Evolutionary conservation across 139 green algal genomes (phyloP), one percentile per base, ranked within the genome.

Genomic region (Microglena sp.): DNA sequence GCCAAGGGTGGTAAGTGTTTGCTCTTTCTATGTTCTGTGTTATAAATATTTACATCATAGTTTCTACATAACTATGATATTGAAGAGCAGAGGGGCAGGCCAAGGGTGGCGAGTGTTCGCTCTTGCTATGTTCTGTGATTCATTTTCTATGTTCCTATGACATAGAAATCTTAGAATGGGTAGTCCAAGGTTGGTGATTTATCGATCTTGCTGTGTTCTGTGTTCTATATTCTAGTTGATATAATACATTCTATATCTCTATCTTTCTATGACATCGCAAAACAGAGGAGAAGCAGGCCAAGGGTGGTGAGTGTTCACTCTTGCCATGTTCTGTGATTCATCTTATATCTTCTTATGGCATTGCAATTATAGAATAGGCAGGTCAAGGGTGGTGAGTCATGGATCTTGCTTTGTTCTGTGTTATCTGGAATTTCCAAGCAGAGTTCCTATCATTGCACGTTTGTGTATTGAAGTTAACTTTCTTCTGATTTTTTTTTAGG

Each of bases 271-370:
- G n/a, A n/a, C n/a, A n/a, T n/a, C n/a, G n/a, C n/a, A n/a, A n/a
- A n/a, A n/a, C n/a, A n/a, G 80, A 86, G 57, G 80, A 91, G 44
- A 82, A 74, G 66, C n/a, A 11, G 46, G 63, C 64, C 22, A 57
- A 64, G 1, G 30, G 69, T 50, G 69, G 69, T 77, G 64, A 54
- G 32, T 21, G 22, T 1, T 54, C 24, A 44, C 31, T 29, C 6
- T 34, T 5, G n/a, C 6, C n/a, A 22, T 27, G 18, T 27, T n/a
- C 56, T 64, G n/a, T 11, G 29, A 28, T 31, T 60, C 53, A 60
- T 33, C 18, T 28, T 24, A n/a, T 6, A 15, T 64, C n/a, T n/a
- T n/a, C n/a, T n/a, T n/a, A n/a, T n/a, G n/a, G n/a, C n/a, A n/a
- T n/a, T n/a, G n/a, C n/a, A n/a, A n/a, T n/a, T n/a, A n/a, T n/a